Evolutionary conservation across 2,329 filamentous ascomycete species (phyloP).

Genomic region (Ambrosiella beaveri): DNA sequence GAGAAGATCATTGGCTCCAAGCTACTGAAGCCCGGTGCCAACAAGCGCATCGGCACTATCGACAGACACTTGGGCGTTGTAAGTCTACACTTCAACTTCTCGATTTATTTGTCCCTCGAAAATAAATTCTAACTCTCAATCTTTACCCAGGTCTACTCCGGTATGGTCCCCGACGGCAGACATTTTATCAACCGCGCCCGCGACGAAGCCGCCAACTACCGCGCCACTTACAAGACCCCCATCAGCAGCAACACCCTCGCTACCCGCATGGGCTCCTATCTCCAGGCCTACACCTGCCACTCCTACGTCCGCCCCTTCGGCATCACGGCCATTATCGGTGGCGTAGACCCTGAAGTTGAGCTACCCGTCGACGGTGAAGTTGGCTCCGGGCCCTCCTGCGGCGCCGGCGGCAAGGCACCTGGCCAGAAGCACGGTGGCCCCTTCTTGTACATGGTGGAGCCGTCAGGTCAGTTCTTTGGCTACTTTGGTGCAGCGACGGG

Average conservation of each 20-base stretch:
- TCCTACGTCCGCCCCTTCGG: constrained; percentile 92
- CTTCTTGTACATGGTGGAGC: constrained; percentile 97
- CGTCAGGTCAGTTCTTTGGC: constrained; percentile 92
- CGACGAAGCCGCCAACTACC: constrained; percentile 84
- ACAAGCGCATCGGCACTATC: constrained; percentile 91
- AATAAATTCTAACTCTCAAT: not conserved
- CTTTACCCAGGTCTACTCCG: constrained; percentile 62
- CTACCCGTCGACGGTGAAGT: constrained; percentile 79
- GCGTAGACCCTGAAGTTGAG: constrained; percentile 81
- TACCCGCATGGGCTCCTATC: constrained; percentile 84
- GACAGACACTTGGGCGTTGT: constrained; percentile 90
- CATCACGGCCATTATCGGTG: constrained; percentile 83
- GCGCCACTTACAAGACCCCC: constrained; percentile 82
- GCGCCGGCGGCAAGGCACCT: constrained; percentile 65
- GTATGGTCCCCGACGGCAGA: constrained; percentile 83
- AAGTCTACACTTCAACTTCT: constrained; percentile 23
- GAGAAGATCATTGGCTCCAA: constrained; percentile 96
- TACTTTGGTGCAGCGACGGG: constrained; percentile 97
- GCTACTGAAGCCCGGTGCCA: constrained; percentile 82
- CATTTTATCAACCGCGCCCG: constrained; percentile 90
- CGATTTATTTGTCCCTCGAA: constrained; percentile 1
- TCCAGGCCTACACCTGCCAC: constrained; percentile 95
- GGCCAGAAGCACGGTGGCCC: constrained; percentile 72
- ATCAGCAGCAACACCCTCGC: constrained; percentile 81
- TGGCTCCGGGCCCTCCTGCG: constrained; percentile 58